Evolutionary conservation across 805 yeast genomes (phyloP).

Genomic region (Starmerella vaccinii): DNA sequence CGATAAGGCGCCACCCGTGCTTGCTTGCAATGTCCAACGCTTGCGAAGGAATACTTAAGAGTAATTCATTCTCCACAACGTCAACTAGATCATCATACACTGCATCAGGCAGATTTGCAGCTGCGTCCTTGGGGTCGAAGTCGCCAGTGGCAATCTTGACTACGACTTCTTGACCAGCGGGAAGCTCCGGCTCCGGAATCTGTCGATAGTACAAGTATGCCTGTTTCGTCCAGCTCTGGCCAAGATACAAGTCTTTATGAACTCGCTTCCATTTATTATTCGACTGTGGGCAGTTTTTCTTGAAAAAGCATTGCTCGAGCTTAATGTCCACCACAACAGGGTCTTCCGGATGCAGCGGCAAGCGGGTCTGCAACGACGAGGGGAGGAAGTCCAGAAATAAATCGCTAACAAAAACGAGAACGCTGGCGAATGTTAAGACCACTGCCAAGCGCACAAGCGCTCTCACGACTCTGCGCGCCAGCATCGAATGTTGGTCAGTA

Average conservation of each 20-base stretch:
- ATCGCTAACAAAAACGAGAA: constrained; percentile 35
- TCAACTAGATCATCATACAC: constrained; percentile 16
- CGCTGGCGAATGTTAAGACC: constrained; percentile 12
- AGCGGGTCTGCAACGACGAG: constrained; percentile 29
- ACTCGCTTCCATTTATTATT: constrained; percentile 35
- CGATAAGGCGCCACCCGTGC: constrained; percentile 31
- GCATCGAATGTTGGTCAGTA: background rate
- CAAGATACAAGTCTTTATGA: constrained; percentile 41
- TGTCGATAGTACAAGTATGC: constrained; percentile 34
- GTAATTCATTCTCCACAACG: constrained; percentile 3
- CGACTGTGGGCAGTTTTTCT: constrained; percentile 10
- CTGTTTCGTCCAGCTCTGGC: constrained; percentile 36
- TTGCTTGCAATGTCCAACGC: constrained; percentile 19
- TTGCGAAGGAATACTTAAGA: constrained; percentile 20
- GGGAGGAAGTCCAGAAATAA: constrained; percentile 33
- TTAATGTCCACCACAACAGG: constrained; percentile 37
- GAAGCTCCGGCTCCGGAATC: constrained; percentile 27
- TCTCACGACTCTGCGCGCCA: constrained; percentile 10
- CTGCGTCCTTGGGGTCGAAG: background rate
- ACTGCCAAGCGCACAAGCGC: constrained; percentile 13
- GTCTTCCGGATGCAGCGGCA: constrained; percentile 37
- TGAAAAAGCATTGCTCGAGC: constrained; percentile 31
- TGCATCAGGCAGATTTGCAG: constrained; percentile 16
- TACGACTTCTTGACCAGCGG: constrained; percentile 30
- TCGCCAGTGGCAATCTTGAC: constrained; percentile 9